Evolutionary conservation across 352 stramenopile species (phyloP).

Genomic region (Hyaloperonospora brassicae): DNA sequence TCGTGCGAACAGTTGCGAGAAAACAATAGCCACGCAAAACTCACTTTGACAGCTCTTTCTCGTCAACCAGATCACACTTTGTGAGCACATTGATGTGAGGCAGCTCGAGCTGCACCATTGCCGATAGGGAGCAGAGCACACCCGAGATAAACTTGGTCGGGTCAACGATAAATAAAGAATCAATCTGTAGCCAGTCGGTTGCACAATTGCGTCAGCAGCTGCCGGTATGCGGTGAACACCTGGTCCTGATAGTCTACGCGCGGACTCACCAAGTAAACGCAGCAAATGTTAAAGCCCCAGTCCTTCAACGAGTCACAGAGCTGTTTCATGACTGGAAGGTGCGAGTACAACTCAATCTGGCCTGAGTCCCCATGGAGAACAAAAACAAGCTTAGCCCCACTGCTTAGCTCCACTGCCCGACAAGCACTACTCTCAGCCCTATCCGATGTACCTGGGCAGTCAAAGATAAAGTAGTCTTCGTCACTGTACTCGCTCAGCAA

Average conservation of each 20-base stretch:
- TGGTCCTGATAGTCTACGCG: not conserved
- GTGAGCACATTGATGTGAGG: conserved; percentile 91
- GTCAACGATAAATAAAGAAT: conserved; percentile 92
- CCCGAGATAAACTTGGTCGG: conserved; percentile 97
- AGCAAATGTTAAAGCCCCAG: conserved; percentile 85
- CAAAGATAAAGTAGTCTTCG: conserved; percentile 97
- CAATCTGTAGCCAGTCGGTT: conserved; percentile 52
- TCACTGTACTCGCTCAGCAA: conserved; percentile 86
- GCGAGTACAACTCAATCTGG: conserved; percentile 89
- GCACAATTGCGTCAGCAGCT: not conserved
- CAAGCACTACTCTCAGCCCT: not conserved
- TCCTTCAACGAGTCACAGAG: conserved; percentile 77
- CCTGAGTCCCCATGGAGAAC: conserved; percentile 27
- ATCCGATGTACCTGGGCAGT: conserved; percentile 89
- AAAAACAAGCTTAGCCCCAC: not conserved
- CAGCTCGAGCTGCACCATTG: conserved; percentile 98
- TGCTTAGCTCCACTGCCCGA: not conserved
- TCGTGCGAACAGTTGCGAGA: conserved; percentile 1
- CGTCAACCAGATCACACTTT: conserved; percentile 87
- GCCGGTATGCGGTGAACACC: not conserved
- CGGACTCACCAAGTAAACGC: conserved; percentile 72
- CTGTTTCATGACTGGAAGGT: conserved; percentile 88
- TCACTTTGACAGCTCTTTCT: conserved; percentile 85
- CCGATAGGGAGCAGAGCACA: conserved; percentile 92
- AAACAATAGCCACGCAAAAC: not conserved